Percentiles rank a stretch among this genome's conserved stretches.
Evolutionary conservation across 163 green algal genomes (phyloP).

Genomic region (Scenedesmus sp.): DNA sequence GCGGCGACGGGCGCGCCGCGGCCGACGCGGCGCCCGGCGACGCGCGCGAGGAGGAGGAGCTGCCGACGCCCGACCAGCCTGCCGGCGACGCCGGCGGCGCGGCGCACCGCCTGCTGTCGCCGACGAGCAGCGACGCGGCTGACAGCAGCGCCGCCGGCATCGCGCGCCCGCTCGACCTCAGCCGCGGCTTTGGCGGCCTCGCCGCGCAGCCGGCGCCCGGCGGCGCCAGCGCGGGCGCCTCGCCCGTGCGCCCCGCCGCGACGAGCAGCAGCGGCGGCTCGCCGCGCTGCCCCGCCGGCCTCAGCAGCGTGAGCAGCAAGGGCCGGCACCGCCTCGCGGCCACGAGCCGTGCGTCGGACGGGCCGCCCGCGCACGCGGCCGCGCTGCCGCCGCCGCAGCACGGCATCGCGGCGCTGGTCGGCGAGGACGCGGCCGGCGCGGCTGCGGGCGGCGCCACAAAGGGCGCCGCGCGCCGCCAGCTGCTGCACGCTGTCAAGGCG

Average conservation of each 20-base stretch:
- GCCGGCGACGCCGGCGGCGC: not conserved
- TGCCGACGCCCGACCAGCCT: constrained; percentile 9
- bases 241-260: too few relatives aligned
- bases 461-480: constrained; percentile 13
- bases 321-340: constrained; percentile 11
- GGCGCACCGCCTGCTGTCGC: too few relatives aligned
- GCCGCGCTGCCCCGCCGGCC: not conserved
- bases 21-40: not conserved
- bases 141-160: too few relatives aligned
- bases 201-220: too few relatives aligned
- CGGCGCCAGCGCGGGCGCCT: too few relatives aligned
- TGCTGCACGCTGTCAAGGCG: constrained; percentile 27
- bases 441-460: not conserved
- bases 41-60: constrained; percentile 25
- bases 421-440: not conserved
- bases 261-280: not conserved
- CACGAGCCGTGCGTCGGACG: constrained; percentile 3
- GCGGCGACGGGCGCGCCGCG: not conserved
- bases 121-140: too few relatives aligned
- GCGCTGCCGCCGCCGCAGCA: constrained; percentile 8
- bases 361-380: too few relatives aligned
- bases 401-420: not conserved
- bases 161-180: too few relatives aligned
- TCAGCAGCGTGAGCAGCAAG: constrained; percentile 15
- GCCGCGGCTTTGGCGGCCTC: too few relatives aligned